Percentiles rank a stretch among this genome's conserved stretches.
Conservation (phyloP, 2,329 filamentous ascomycete genomes). For the Penicillium freii region DNA sequence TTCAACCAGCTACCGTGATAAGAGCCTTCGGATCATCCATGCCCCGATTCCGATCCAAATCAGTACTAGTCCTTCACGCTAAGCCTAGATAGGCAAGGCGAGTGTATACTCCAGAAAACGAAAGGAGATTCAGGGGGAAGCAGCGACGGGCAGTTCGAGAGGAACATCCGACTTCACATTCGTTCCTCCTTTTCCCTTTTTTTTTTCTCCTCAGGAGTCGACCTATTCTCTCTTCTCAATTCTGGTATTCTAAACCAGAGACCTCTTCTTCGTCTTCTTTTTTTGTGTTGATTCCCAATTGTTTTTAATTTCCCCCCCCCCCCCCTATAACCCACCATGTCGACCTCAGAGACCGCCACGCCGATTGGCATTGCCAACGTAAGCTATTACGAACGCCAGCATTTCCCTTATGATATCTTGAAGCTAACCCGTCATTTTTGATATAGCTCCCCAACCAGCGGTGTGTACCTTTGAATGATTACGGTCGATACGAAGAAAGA, state of each 20-base stretch:
- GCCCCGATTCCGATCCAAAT: constrained; percentile 15
- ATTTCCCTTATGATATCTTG: not conserved
- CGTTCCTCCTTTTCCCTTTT: constrained; percentile 21
- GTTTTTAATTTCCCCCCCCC: constrained; percentile 10
- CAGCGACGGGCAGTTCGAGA: constrained; percentile 21
- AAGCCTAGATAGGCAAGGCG: constrained; percentile 27
- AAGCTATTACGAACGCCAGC: constrained; percentile 38
- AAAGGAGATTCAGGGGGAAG: constrained; percentile 32
- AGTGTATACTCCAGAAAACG: constrained; percentile 31
- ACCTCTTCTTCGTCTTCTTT: constrained; percentile 18
- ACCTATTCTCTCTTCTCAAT: constrained; percentile 7
- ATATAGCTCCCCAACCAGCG: constrained; percentile 66
- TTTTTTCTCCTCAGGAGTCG: constrained; percentile 12
- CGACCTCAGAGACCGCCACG: constrained; percentile 58
- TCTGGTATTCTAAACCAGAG: constrained; percentile 13
- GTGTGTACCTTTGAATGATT: constrained; percentile 50
- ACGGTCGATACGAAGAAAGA: constrained; percentile 6
- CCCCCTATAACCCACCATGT: constrained; percentile 48
- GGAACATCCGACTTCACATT: constrained; percentile 7
- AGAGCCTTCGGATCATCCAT: constrained; percentile 24
- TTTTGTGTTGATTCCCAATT: constrained; percentile 21
- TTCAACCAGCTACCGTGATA: constrained; percentile 23
- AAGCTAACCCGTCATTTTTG: constrained; percentile 15
- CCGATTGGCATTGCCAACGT: constrained; percentile 74
- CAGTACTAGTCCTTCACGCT: constrained; percentile 13